Evolutionary conservation across 2,329 filamentous ascomycete species (phyloP).

Genomic region (Fusarium ramigenum): DNA sequence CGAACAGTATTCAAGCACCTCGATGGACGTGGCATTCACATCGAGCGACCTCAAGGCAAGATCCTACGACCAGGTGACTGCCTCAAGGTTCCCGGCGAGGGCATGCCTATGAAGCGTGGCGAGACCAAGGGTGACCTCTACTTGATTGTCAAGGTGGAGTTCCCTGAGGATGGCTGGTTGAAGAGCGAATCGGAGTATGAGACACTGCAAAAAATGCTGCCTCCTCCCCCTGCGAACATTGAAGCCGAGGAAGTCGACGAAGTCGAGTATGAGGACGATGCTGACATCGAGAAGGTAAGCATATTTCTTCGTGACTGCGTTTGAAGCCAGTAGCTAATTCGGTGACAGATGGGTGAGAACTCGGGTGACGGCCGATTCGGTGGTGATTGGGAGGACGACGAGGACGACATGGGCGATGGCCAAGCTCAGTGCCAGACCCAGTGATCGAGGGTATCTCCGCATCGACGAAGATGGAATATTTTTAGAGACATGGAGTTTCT

Average conservation of each 20-base stretch:
- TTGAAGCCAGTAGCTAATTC: constrained; percentile 17
- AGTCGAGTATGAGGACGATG: constrained; percentile 85
- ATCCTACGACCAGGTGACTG: constrained; percentile 85
- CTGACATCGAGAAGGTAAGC: constrained; percentile 79
- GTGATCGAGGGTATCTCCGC: constrained; percentile 53
- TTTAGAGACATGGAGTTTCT: constrained; percentile 20
- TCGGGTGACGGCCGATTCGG: constrained; percentile 74
- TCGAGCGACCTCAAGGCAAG: constrained; percentile 82
- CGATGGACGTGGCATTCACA: constrained; percentile 87
- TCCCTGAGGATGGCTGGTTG: constrained; percentile 89
- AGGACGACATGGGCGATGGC: constrained; percentile 74
- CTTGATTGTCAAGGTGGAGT: constrained; percentile 84
- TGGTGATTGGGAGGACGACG: constrained; percentile 72
- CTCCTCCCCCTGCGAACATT: constrained; percentile 68
- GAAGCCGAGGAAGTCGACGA: constrained; percentile 83
- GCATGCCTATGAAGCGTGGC: constrained; percentile 91
- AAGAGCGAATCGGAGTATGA: constrained; percentile 75
- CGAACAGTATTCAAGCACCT: constrained; percentile 91
- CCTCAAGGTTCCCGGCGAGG: constrained; percentile 86
- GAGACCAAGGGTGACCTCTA: constrained; percentile 89
- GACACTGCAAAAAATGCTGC: constrained; percentile 78
- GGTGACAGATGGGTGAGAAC: constrained; percentile 72
- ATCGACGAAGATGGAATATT: constrained; percentile 12
- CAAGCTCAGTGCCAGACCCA: constrained; percentile 78
- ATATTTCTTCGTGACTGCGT: constrained; percentile 1